phyloP scores from a whole-genome alignment of 352 stramenopile species.

The Globisporangium iwayamae region DNA sequence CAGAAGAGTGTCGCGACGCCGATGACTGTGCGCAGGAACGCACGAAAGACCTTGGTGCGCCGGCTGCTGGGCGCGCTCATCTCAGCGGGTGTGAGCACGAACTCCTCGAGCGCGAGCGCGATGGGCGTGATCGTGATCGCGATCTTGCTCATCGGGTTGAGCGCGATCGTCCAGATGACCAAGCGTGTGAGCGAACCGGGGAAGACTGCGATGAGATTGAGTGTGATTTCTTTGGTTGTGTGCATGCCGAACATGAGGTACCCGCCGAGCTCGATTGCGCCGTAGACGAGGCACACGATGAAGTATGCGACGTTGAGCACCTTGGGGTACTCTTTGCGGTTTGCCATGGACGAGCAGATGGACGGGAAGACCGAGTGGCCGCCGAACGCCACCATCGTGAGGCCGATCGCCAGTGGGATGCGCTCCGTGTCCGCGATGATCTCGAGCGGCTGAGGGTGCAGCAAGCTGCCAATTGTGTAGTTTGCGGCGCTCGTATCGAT shows the following conservation, averaged over 20 bases:
- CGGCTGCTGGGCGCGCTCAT: constrained; percentile 27
- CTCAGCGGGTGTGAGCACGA: constrained; percentile 46
- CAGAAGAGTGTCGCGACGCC: constrained; percentile 50
- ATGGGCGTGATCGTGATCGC: constrained; percentile 82
- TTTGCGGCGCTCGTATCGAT: constrained; percentile 36
- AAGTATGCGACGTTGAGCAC: constrained; percentile 76
- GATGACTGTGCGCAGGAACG: constrained; percentile 61
- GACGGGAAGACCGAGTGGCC: constrained; percentile 87
- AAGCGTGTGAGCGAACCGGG: constrained; percentile 54
- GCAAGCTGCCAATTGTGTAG: constrained; percentile 52
- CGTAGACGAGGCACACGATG: constrained; percentile 71
- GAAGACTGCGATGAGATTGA: constrained; percentile 74
- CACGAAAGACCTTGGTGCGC: constrained; percentile 47
- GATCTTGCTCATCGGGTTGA: constrained; percentile 89
- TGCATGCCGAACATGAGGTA: constrained; percentile 82
- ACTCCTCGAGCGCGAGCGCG: constrained; percentile 70
- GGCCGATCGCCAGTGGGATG: constrained; percentile 74
- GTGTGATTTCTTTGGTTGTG: constrained; percentile 84
- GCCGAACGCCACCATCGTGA: constrained; percentile 86
- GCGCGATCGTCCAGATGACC: constrained; percentile 78
- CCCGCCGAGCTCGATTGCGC: constrained; percentile 62
- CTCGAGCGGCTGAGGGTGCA: constrained; percentile 55
- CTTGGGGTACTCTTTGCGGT: constrained; percentile 53
- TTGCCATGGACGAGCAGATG: constrained; percentile 83
- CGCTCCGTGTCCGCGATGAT: constrained; percentile 61